These are phyloP conservation scores for Aspergillus hancockii DNA, from an alignment of 495 filamentous ascomycete genomes.

Conservation along the genomic window DNA sequence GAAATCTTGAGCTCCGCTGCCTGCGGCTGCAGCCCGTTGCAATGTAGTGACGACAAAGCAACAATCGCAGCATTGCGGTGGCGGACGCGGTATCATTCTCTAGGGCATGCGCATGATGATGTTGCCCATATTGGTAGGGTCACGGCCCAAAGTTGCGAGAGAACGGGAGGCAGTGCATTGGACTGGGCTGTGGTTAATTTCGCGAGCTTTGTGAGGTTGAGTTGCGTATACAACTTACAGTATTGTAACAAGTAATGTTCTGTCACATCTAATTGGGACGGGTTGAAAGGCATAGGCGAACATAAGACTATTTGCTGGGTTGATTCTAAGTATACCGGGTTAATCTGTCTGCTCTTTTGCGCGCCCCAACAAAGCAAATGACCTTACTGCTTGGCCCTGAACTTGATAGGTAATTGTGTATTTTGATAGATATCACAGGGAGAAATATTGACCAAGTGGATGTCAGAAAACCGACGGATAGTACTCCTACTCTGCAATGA, in stretches of 20 bases:
- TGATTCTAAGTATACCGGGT: no score
- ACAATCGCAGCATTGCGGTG: conserved; percentile 7
- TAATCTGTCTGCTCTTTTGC: no score
- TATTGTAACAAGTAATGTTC: background rate
- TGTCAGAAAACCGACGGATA: no score
- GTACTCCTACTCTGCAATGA: no score
- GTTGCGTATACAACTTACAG: no score
- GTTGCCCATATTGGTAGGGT: conserved; percentile 6
- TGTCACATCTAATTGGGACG: background rate
- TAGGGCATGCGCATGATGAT: conserved; percentile 16
- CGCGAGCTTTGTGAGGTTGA: background rate
- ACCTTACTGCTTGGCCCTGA: background rate
- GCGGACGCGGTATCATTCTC: conserved; percentile 10
- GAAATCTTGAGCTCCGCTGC: conserved; percentile 16
- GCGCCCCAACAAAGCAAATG: background rate
- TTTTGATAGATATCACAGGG: no score
- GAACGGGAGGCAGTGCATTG: conserved; percentile 13
- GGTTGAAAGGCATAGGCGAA: no score
- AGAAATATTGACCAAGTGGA: no score
- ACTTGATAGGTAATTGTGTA: background rate
- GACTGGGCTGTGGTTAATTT: conserved; percentile 1
- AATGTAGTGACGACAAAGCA: conserved; percentile 17
- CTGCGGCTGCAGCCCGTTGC: conserved; percentile 11
- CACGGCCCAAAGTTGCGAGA: conserved; percentile 7
- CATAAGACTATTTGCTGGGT: no score